These are phyloP conservation scores for Bipolaris oryzae DNA, from an alignment of 2,329 filamentous ascomycete genomes.

Conservation along the genomic window DNA sequence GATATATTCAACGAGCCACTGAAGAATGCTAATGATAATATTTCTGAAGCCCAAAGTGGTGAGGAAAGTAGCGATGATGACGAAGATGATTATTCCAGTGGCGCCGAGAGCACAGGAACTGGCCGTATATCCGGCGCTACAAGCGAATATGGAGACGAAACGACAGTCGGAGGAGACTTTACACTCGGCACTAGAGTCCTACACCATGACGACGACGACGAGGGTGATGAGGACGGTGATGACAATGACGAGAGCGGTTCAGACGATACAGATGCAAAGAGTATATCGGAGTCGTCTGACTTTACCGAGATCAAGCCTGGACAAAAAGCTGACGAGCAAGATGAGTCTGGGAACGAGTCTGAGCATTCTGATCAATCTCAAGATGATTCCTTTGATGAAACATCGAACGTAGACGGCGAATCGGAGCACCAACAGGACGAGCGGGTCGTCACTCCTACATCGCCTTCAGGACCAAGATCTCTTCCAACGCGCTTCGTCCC, in stretches of 20 bases:
- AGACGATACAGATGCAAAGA: conserved; percentile 49
- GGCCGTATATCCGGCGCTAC: conserved; percentile 69
- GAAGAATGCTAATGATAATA: conserved; percentile 55
- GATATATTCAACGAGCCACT: conserved; percentile 93
- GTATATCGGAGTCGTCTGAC: conserved; percentile 84
- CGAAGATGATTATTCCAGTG: conserved; percentile 73
- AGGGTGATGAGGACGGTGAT: conserved; percentile 49
- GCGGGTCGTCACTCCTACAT: conserved; percentile 57
- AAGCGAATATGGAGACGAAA: conserved; percentile 71
- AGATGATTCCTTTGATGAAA: conserved; percentile 46
- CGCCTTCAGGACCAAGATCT: conserved; percentile 44
- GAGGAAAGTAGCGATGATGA: conserved; percentile 72
- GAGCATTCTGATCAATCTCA: conserved; percentile 40
- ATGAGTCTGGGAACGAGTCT: conserved; percentile 48
- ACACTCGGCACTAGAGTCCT: conserved; percentile 48
- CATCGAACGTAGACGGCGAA: conserved; percentile 35
- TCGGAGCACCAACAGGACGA: conserved; percentile 40
- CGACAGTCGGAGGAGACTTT: conserved; percentile 59
- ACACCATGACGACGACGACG: conserved; percentile 45
- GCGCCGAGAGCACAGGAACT: conserved; percentile 81
- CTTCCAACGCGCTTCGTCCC: conserved; percentile 72
- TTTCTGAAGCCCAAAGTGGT: conserved; percentile 66
- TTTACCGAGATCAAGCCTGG: conserved; percentile 78
- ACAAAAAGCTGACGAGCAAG: conserved; percentile 50
- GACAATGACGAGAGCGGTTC: conserved; percentile 36